Conservation (phyloP, 1,284 basidiomycete genomes). For the Marasmius fiardii region DNA sequence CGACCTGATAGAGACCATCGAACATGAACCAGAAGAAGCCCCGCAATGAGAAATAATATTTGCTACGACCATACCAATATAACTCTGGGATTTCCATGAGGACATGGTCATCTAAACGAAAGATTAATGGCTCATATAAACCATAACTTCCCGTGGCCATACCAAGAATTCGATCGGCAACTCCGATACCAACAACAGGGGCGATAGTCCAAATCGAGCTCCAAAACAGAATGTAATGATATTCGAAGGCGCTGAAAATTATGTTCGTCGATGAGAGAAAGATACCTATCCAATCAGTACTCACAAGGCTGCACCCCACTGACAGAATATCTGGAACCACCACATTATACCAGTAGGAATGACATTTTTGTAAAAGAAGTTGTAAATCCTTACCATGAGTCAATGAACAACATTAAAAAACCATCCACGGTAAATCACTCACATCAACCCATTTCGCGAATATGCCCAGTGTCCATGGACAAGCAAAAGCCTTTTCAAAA, state of each 20-base stretch:
- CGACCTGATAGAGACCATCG: conserved; percentile 84
- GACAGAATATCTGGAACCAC: conserved; percentile 99
- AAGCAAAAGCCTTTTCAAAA: conserved; percentile 84
- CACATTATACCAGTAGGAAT: conserved; percentile 92
- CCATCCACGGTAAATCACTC: conserved; percentile 17
- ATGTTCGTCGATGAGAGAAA: conserved; percentile 6
- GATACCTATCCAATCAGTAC: conserved; percentile 26
- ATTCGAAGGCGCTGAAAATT: conserved; percentile 72
- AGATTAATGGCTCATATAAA: conserved; percentile 5
- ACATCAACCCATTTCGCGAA: conserved; percentile 91
- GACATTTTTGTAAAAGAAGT: conserved; percentile 99
- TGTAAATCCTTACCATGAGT: conserved; percentile 66
- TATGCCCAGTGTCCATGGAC: conserved; percentile 99
- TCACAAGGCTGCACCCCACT: conserved; percentile 91
- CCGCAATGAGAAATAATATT: conserved; percentile 79
- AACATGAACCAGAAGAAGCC: conserved; percentile 84
- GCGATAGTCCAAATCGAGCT: conserved; percentile 97
- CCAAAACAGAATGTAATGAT: conserved; percentile 96
- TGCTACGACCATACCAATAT: conserved; percentile 83
- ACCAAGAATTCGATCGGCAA: conserved; percentile 92
- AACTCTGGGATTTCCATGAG: conserved; percentile 96
- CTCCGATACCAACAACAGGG: conserved; percentile 91
- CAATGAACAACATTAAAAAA: background rate
- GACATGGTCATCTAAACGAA: conserved; percentile 66
- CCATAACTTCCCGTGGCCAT: conserved; percentile 22